phyloP scores from a whole-genome alignment of 441 rosid species.

The Manihot esculenta region DNA sequence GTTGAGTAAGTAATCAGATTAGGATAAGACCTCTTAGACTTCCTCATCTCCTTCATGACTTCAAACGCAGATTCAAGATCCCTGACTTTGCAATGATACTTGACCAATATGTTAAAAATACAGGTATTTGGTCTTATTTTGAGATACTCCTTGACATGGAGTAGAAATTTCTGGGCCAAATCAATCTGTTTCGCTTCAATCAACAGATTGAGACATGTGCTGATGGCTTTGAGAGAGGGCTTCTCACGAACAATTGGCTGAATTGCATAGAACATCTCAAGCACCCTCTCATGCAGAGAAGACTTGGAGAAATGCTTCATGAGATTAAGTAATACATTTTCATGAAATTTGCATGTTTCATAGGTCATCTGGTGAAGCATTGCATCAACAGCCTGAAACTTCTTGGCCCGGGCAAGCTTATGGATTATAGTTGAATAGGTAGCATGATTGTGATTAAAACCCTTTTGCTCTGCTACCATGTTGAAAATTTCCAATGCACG shows the following conservation, averaged over 20 bases:
- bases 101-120: conserved; percentile 77
- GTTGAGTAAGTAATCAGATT: conserved; percentile 80
- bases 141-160: conserved; percentile 43
- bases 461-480: conserved; percentile 59
- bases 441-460: conserved; percentile 75
- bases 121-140: conserved; percentile 67
- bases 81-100: conserved; percentile 70
- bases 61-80: conserved; percentile 58
- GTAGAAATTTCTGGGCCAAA: conserved; percentile 49
- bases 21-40: conserved; percentile 56
- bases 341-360: conserved; percentile 82
- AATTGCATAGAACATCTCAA: conserved; percentile 72
- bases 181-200: conserved; percentile 59
- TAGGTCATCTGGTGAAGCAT: conserved; percentile 72
- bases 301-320: conserved; percentile 71
- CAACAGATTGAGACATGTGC: conserved; percentile 82
- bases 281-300: conserved; percentile 46
- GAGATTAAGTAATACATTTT: conserved; percentile 67
- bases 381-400: conserved; percentile 70
- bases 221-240: conserved; percentile 75
- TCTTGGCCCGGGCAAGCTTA: conserved; percentile 68
- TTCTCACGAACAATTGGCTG: conserved; percentile 62
- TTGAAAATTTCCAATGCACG: conserved; percentile 69
- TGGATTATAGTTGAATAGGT: conserved; percentile 69
- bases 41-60: conserved; percentile 78